Conservation (phyloP, 495 filamentous ascomycete species). For the Aspergillus taichungensis region DNA sequence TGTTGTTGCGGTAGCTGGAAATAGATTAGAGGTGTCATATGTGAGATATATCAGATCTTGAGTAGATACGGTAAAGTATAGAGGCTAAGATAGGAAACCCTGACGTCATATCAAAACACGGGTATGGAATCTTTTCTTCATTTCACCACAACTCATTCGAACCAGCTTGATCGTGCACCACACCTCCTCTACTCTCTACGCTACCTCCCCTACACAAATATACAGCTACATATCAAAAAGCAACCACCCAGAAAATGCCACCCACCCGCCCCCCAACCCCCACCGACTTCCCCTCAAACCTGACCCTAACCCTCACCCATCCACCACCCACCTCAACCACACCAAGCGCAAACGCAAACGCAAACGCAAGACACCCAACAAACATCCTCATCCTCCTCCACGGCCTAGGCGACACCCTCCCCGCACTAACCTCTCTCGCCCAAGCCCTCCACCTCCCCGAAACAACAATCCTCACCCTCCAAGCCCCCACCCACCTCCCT, state of each 20-base stretch:
- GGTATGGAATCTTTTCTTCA: no score
- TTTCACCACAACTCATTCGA: no score
- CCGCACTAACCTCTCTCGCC: constrained; percentile 62
- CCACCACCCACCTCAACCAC: constrained; percentile 19
- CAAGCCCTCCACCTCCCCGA: constrained; percentile 69
- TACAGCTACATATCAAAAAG: neutral
- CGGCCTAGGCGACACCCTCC: constrained; percentile 73
- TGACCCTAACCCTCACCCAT: constrained; percentile 39
- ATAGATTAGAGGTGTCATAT: no score
- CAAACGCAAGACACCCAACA: constrained; percentile 45
- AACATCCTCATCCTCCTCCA: constrained; percentile 84
- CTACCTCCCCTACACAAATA: neutral
- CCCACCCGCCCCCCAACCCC: constrained; percentile 24
- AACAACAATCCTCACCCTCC: constrained; percentile 67
- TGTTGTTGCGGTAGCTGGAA: no score
- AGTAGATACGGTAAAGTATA: no score
- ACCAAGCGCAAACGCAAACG: neutral
- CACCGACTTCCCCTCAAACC: constrained; percentile 44
- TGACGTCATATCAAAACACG: no score
- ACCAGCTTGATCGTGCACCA: no score
- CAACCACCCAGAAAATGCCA: constrained; percentile 27
- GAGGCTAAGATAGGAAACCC: no score
- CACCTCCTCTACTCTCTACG: neutral
- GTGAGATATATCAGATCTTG: no score
- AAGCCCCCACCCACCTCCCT: constrained; percentile 64